Conservation (phyloP, 2,329 filamentous ascomycete genomes). For the Fusarium albosuccineum region DNA sequence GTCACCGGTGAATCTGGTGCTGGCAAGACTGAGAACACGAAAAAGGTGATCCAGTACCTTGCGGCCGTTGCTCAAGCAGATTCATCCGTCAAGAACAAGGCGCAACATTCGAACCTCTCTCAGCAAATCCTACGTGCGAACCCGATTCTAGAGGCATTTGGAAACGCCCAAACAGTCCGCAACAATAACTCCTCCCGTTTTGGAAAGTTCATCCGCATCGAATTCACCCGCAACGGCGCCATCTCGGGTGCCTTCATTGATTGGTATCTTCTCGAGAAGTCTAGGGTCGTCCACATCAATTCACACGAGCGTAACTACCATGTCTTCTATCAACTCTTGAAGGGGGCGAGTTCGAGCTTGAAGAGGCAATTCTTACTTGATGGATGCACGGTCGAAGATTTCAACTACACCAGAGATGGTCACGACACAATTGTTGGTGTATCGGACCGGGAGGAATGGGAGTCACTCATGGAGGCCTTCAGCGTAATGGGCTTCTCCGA, state of each 20-base stretch:
- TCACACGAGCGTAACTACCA: conserved; percentile 94
- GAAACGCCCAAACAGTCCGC: conserved; percentile 96
- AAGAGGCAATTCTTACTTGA: conserved; percentile 83
- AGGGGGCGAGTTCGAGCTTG: conserved; percentile 80
- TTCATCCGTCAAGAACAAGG: conserved; percentile 72
- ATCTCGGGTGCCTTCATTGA: conserved; percentile 98
- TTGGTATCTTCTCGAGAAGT: conserved; percentile 98
- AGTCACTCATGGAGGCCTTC: conserved; percentile 90
- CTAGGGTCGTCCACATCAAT: conserved; percentile 92
- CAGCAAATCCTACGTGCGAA: conserved; percentile 97
- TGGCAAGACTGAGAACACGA: conserved; percentile 98
- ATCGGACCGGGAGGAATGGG: conserved; percentile 93
- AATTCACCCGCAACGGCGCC: conserved; percentile 88
- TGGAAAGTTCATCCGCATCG: conserved; percentile 98
- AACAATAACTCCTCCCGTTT: conserved; percentile 99
- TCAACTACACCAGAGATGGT: conserved; percentile 90
- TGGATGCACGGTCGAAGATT: conserved; percentile 83
- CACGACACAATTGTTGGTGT: conserved; percentile 93
- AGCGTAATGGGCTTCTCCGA: conserved; percentile 92
- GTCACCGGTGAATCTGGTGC: conserved; percentile 98
- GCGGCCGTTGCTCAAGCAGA: conserved; percentile 93
- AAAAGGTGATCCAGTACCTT: conserved; percentile 99
- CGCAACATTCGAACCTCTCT: conserved; percentile 84
- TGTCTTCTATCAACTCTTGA: conserved; percentile 94
- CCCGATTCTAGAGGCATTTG: conserved; percentile 96